phyloP scores from a whole-genome alignment of 169 alveolate species.

The Cytauxzoon felis region DNA sequence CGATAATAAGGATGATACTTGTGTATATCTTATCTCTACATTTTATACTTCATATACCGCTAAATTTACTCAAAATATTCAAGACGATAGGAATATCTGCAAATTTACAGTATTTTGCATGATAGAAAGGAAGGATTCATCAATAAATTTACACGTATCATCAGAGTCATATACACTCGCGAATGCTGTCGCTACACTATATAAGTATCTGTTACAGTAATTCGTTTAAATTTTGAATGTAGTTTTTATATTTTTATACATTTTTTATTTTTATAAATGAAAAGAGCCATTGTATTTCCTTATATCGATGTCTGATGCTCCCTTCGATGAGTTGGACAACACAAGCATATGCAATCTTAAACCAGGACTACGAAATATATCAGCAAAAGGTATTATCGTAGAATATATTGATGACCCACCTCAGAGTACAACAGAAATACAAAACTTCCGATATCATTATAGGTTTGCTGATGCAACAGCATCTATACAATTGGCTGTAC shows the following conservation, averaged over 20 bases:
- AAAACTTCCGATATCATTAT: slow-evolving; percentile 61
- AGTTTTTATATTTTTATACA: not conserved
- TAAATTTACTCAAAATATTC: too few species aligned
- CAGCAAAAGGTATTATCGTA: slow-evolving; percentile 65
- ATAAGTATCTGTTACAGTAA: slow-evolving; percentile 41
- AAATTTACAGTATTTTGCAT: slow-evolving; percentile 12
- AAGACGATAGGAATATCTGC: not conserved
- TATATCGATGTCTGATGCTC: not conserved
- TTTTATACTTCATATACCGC: not conserved
- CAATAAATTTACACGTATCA: slow-evolving; percentile 28
- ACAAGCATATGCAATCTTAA: slow-evolving; percentile 47
- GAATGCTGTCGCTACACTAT: slow-evolving; percentile 43
- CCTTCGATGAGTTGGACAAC: not conserved
- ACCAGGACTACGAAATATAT: slow-evolving; percentile 61
- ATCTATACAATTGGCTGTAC: slow-evolving; percentile 66
- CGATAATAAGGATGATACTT: not conserved
- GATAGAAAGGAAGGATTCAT: slow-evolving; percentile 16
- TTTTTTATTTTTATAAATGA: not conserved
- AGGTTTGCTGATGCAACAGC: slow-evolving; percentile 68
- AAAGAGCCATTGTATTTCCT: not conserved
- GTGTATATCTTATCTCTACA: not conserved
- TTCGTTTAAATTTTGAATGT: not conserved
- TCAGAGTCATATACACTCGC: slow-evolving; percentile 50
- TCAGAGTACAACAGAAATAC: slow-evolving; percentile 64
- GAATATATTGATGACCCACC: slow-evolving; percentile 74